Evolutionary conservation across 108 stramenopile species (phyloP).

Genomic region (Schizochytrium sp.): DNA sequence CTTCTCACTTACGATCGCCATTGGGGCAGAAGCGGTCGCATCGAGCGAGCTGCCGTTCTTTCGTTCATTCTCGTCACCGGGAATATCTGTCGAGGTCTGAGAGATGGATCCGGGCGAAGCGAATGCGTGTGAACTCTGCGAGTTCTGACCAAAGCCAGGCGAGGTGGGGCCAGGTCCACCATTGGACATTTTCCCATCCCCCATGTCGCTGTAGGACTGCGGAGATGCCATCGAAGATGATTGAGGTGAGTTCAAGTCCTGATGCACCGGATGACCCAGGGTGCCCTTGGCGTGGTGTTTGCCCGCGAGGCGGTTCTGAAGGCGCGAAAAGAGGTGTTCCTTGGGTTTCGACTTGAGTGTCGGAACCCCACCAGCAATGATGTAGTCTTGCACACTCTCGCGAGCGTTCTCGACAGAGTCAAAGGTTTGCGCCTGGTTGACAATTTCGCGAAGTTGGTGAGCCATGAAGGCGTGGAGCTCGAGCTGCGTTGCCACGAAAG

Average conservation of each 20-base stretch:
- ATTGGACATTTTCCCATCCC: too few species aligned
- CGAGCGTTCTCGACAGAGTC: background rate
- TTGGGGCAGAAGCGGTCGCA: too few species aligned
- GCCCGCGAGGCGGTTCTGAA: background rate
- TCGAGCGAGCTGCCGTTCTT: too few species aligned
- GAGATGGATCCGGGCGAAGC: too few species aligned
- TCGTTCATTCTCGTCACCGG: too few species aligned
- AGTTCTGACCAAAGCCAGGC: too few species aligned
- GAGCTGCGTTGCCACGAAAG: constrained; percentile 1
- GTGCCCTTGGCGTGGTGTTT: background rate
- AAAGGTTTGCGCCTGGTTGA: background rate
- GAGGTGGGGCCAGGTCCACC: too few species aligned
- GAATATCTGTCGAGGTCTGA: too few species aligned
- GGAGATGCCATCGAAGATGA: background rate
- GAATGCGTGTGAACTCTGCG: too few species aligned
- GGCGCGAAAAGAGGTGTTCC: background rate
- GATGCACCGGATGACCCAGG: background rate
- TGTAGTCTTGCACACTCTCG: background rate
- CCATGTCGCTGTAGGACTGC: background rate
- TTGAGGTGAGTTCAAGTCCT: background rate
- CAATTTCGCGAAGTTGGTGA: background rate
- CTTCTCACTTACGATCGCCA: too few species aligned
- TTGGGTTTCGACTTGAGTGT: background rate
- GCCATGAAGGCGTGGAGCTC: background rate
- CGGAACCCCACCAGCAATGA: background rate